phyloP scores from a whole-genome alignment of 441 rosid species.

The Corymbia calophylla region DNA sequence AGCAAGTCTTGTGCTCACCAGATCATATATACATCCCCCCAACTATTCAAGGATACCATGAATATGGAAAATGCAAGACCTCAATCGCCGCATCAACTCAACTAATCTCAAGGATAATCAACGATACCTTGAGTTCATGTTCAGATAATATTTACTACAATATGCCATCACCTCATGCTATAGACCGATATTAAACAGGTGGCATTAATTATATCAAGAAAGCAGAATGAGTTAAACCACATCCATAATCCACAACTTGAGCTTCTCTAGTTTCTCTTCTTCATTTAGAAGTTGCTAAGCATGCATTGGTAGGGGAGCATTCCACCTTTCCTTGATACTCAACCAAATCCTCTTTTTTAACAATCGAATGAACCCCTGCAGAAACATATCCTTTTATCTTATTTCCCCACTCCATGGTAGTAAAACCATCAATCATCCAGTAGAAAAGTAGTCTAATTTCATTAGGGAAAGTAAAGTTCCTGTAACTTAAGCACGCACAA shows the following conservation, averaged over 20 bases:
- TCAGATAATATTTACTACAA: neutral
- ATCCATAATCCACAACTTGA: neutral
- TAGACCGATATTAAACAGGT: neutral
- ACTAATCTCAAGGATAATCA: neutral
- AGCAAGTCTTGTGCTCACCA: neutral
- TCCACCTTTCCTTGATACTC: neutral
- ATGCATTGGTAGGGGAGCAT: neutral
- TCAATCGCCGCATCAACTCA: neutral
- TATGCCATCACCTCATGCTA: neutral
- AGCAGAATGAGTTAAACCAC: neutral
- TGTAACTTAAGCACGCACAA: neutral
- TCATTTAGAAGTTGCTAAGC: neutral
- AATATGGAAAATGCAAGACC: neutral
- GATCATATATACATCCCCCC: neutral
- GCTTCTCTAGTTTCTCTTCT: neutral
- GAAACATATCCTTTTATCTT: neutral
- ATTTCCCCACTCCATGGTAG: neutral
- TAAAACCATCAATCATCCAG: neutral
- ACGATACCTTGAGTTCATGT: neutral
- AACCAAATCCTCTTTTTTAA: neutral
- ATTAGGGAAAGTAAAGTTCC: neutral
- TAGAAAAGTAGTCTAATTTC: neutral
- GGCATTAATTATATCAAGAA: neutral
- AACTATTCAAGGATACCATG: rapidly evolving
- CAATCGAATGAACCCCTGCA: neutral